Conservation (phyloP, 2,329 filamentous ascomycete genomes). For the Bipolaris sorokiniana region DNA sequence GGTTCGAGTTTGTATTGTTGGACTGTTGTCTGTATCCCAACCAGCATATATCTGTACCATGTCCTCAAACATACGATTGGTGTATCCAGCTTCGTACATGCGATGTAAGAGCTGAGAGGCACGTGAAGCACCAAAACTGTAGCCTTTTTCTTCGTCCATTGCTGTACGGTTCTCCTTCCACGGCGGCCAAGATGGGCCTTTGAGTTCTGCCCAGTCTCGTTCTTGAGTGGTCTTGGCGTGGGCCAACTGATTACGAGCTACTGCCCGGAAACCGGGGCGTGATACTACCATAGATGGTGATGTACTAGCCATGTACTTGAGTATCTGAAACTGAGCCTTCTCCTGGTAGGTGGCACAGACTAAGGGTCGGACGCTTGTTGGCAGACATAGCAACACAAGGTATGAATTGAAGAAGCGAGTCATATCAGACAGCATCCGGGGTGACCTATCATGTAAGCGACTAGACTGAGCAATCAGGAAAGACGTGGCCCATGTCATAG, state of each 20-base stretch:
- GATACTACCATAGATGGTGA: slow-evolving; percentile 62
- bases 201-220: slow-evolving; percentile 63
- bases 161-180: slow-evolving; percentile 68
- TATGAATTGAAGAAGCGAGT: slow-evolving; percentile 57
- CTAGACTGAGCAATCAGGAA: slow-evolving; percentile 34
- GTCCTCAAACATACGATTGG: slow-evolving; percentile 58
- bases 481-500: slow-evolving; percentile 40
- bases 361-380: slow-evolving; percentile 58
- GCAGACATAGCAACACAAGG: slow-evolving; percentile 57
- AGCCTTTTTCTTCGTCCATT: slow-evolving; percentile 64
- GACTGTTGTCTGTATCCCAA: slow-evolving; percentile 68
- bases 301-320: slow-evolving; percentile 63
- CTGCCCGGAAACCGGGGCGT: slow-evolving; percentile 63
- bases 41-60: slow-evolving; percentile 62
- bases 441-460: slow-evolving; percentile 21
- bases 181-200: slow-evolving; percentile 68
- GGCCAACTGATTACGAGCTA: slow-evolving; percentile 63
- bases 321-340: slow-evolving; percentile 62
- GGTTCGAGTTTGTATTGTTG: slow-evolving; percentile 65
- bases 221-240: slow-evolving; percentile 63
- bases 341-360: slow-evolving; percentile 58
- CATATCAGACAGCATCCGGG: slow-evolving; percentile 23
- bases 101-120: slow-evolving; percentile 61
- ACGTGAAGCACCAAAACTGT: slow-evolving; percentile 62
- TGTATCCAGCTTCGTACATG: slow-evolving; percentile 67